Conservation (phyloP, 495 filamentous ascomycete genomes). For the Penicillium paxilli region DNA sequence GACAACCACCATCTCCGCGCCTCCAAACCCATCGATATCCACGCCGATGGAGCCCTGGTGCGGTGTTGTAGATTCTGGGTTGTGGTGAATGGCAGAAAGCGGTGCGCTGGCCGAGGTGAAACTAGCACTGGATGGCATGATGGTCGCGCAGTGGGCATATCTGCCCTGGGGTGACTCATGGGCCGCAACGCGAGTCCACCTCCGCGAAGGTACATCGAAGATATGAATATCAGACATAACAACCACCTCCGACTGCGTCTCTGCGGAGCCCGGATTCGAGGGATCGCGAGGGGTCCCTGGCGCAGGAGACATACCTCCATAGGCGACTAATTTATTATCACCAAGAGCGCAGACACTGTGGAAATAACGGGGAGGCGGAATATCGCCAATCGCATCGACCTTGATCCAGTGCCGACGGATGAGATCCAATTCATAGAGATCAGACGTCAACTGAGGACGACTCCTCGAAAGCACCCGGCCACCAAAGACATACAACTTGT, state of each 20-base stretch:
- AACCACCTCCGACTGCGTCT: constrained; percentile 82
- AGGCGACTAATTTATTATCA: constrained; percentile 94
- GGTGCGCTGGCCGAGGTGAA: constrained; percentile 83
- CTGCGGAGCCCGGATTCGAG: constrained; percentile 46
- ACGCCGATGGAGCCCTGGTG: constrained; percentile 86
- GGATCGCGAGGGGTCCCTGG: constrained; percentile 46
- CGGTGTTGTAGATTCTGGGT: constrained; percentile 73
- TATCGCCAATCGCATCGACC: constrained; percentile 77
- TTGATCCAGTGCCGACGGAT: constrained; percentile 91
- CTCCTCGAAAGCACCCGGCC: constrained; percentile 83
- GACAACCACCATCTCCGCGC: constrained; percentile 96
- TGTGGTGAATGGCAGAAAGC: constrained; percentile 83
- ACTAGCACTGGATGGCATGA: constrained; percentile 80
- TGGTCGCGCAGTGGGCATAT: constrained; percentile 95
- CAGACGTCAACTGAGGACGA: constrained; percentile 78
- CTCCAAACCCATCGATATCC: constrained; percentile 83
- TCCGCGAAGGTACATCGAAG: constrained; percentile 81
- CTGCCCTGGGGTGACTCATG: constrained; percentile 85
- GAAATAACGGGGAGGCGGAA: constrained; percentile 91
- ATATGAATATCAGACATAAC: constrained; percentile 99
- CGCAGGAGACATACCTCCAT: constrained; percentile 94
- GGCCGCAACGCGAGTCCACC: constrained; percentile 82
- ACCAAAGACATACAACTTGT: constrained; percentile 95
- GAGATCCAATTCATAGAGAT: constrained; percentile 91
- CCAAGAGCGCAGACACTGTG: constrained; percentile 92